These are phyloP conservation scores for Cyclocybe cylindracea DNA, from an alignment of 768 basidiomycete species.

Conservation along the genomic window DNA sequence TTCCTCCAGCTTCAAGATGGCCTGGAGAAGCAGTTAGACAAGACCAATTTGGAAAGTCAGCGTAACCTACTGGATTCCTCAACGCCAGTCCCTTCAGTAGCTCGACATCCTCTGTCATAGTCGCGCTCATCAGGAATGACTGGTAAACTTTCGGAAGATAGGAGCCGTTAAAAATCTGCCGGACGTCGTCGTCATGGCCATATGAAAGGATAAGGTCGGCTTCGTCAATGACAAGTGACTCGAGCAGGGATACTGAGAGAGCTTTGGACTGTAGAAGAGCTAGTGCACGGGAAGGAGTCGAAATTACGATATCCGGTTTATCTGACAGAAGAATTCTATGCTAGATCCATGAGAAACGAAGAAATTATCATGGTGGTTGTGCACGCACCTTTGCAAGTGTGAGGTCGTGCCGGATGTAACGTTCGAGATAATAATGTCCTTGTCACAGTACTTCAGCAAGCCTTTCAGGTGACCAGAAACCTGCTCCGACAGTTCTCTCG, in stretches of 20 bases:
- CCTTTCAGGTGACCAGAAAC: constrained; percentile 68
- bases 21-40: constrained; percentile 42
- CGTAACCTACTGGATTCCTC: constrained; percentile 74
- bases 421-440: constrained; percentile 70
- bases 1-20: constrained; percentile 85
- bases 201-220: constrained; percentile 97
- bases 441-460: constrained; percentile 78
- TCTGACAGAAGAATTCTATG: constrained; percentile 39
- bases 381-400: constrained; percentile 70
- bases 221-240: constrained; percentile 94
- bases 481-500: constrained; percentile 91
- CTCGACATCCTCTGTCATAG: constrained; percentile 96
- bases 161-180: constrained; percentile 64
- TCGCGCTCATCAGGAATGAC: constrained; percentile 96
- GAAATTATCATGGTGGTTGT: background rate
- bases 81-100: constrained; percentile 85
- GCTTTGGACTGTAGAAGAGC: constrained; percentile 40
- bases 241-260: constrained; percentile 64
- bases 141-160: constrained; percentile 83
- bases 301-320: constrained; percentile 39
- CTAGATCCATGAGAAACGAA: background rate
- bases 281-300: constrained; percentile 39
- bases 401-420: constrained; percentile 70
- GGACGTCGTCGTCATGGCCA: constrained; percentile 90
- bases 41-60: background rate